phyloP scores from a whole-genome alignment of 208 protist genomes.

The Angomonas ambiguus region DNA sequence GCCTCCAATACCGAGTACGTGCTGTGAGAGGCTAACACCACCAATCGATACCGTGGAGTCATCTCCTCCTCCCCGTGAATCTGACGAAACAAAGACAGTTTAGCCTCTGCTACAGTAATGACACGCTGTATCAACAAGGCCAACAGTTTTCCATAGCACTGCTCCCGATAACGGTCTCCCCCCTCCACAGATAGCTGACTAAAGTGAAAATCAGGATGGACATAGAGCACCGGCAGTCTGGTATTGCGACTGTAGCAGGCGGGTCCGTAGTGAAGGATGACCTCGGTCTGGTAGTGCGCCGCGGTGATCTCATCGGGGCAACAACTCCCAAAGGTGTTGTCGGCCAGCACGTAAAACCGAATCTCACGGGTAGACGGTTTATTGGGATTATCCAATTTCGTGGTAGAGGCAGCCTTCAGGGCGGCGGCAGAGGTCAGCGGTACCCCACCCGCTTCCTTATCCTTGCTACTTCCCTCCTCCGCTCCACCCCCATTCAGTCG shows the following conservation, averaged over 20 bases:
- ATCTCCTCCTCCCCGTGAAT: no score
- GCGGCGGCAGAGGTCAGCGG: not conserved
- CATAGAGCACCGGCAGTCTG: constrained; percentile 76
- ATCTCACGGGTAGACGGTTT: constrained; percentile 18
- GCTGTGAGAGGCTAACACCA: not conserved
- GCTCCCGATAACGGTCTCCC: not conserved
- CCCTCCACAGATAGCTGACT: no score
- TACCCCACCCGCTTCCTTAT: not conserved
- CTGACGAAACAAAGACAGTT: no score
- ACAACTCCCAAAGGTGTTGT: constrained; percentile 91
- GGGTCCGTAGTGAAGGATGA: constrained; percentile 89
- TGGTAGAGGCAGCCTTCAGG: not conserved
- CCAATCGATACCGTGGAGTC: no score
- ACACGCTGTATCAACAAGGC: not conserved
- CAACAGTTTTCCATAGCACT: not conserved
- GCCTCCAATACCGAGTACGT: not conserved
- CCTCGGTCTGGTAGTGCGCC: constrained; percentile 77
- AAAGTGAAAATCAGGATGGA: constrained; percentile 56
- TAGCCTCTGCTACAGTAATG: no score
- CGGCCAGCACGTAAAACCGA: constrained; percentile 78
- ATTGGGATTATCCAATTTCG: constrained; percentile 31
- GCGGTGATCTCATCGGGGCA: constrained; percentile 91
- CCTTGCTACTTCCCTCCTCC: not conserved
- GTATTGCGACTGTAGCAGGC: constrained; percentile 84
- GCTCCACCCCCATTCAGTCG: not conserved